Conservation (phyloP, 805 yeast genomes). For the Saccharomyces mikatae region DNA sequence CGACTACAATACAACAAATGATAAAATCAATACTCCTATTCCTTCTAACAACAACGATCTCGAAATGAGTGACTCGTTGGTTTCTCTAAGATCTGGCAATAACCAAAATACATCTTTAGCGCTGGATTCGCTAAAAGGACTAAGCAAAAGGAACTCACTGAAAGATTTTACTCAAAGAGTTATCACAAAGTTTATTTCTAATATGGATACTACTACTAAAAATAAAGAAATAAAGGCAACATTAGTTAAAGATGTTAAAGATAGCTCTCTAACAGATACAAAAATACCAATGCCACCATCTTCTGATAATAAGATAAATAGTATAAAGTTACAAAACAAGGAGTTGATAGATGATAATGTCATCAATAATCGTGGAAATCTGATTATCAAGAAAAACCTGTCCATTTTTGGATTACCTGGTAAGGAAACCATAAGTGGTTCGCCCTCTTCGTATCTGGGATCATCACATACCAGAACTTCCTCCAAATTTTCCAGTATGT, state of each 20-base stretch:
- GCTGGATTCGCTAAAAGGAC: constrained; percentile 20
- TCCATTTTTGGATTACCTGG: constrained; percentile 3
- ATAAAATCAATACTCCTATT: not conserved
- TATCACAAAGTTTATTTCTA: constrained; percentile 16
- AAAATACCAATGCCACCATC: not conserved
- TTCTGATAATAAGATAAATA: not conserved
- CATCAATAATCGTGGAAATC: not conserved
- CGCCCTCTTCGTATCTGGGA: not conserved
- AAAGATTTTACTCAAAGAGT: constrained; percentile 21
- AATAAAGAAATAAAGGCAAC: not conserved
- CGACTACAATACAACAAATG: not conserved
- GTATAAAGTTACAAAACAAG: not conserved
- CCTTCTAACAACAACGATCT: constrained; percentile 1
- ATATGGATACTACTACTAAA: constrained; percentile 6
- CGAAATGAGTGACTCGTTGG: not conserved
- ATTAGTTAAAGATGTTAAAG: not conserved
- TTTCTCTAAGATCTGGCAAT: constrained; percentile 2
- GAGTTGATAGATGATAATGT: not conserved
- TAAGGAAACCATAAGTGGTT: not conserved
- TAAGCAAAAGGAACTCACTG: constrained; percentile 16
- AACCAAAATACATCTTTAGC: constrained; percentile 17
- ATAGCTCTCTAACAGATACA: not conserved
- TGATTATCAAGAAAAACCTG: constrained; percentile 9
- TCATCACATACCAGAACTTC: not conserved
- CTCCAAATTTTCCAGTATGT: not conserved